Conservation (phyloP, 306 rosid genomes). For the Acacia confusa region DNA sequence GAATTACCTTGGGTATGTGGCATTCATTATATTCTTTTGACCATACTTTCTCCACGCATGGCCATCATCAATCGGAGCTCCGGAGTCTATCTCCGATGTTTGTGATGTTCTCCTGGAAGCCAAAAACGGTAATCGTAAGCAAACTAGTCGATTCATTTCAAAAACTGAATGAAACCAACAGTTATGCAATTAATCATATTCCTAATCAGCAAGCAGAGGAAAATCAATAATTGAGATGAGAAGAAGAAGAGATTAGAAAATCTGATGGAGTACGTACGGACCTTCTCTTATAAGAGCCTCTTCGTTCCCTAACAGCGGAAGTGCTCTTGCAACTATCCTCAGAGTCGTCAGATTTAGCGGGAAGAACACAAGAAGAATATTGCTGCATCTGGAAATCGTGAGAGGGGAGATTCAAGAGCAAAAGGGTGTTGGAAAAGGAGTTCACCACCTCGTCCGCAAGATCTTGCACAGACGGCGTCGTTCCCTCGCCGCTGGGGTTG, state of each 20-base stretch:
- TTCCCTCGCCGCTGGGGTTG: neutral
- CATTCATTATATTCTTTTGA: slow-evolving; percentile 53
- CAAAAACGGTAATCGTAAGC: neutral
- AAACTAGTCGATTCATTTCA: neutral
- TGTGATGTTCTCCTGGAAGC: slow-evolving; percentile 48
- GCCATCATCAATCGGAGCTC: slow-evolving; percentile 48
- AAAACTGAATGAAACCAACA: neutral
- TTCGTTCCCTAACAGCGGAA: slow-evolving; percentile 38
- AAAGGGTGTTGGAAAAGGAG: slow-evolving; percentile 46
- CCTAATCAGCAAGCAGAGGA: neutral
- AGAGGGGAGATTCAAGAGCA: slow-evolving; percentile 21
- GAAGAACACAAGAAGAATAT: neutral
- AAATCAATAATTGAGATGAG: neutral
- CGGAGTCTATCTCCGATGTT: slow-evolving; percentile 44
- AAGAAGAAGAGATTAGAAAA: no score
- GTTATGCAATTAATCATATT: neutral
- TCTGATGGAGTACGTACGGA: slow-evolving; percentile 16
- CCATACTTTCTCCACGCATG: slow-evolving; percentile 86
- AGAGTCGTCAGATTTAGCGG: slow-evolving; percentile 50
- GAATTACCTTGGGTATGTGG: slow-evolving; percentile 50
- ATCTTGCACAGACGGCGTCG: slow-evolving; percentile 27
- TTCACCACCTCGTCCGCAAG: slow-evolving; percentile 39
- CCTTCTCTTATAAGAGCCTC: slow-evolving; percentile 75
- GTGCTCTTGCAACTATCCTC: slow-evolving; percentile 50
- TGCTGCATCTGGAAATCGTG: neutral